Percentiles rank a stretch among this genome's conserved stretches.
These are phyloP conservation scores for Quercus phellos DNA, from an alignment of 331 rosid species.

Conservation along the genomic window DNA sequence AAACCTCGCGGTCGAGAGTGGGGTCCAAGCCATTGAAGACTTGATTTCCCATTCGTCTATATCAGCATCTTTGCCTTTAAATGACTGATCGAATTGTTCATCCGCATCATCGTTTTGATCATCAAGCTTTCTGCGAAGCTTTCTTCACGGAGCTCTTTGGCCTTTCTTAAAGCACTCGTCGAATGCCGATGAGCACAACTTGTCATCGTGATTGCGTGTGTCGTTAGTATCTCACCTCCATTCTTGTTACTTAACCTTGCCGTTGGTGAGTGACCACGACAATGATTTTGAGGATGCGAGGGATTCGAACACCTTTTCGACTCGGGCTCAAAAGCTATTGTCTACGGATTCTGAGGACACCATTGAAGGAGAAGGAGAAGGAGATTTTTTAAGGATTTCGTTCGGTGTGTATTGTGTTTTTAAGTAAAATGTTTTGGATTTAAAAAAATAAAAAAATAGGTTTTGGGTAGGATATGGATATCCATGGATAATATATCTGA, in stretches of 20 bases:
- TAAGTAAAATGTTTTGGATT: too few species aligned
- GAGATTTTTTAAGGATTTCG: too few species aligned
- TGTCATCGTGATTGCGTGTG: constrained; percentile 17
- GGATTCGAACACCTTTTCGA: constrained; percentile 32
- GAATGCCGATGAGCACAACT: constrained; percentile 28
- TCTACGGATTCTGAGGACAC: constrained; percentile 14
- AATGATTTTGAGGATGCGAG: constrained; percentile 4
- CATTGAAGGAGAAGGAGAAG: not conserved
- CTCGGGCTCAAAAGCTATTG: constrained; percentile 22
- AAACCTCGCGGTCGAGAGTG: constrained; percentile 35
- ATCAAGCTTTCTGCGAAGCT: not conserved
- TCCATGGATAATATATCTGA: too few species aligned
- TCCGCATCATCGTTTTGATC: not conserved
- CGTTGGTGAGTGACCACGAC: constrained; percentile 29
- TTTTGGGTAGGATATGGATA: too few species aligned
- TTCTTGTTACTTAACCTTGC: constrained; percentile 30
- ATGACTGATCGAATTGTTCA: not conserved
- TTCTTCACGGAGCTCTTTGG: not conserved
- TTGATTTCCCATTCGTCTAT: constrained; percentile 22
- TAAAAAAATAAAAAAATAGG: too few species aligned
- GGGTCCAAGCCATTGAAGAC: constrained; percentile 36
- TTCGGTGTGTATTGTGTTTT: too few species aligned
- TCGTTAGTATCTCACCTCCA: constrained; percentile 25
- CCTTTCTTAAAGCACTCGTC: constrained; percentile 1
- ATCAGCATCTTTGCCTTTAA: not conserved